Percentiles rank a stretch among this genome's conserved stretches.
Conservation (phyloP, 108 stramenopile species). For the Cyclotella kingstonii region DNA sequence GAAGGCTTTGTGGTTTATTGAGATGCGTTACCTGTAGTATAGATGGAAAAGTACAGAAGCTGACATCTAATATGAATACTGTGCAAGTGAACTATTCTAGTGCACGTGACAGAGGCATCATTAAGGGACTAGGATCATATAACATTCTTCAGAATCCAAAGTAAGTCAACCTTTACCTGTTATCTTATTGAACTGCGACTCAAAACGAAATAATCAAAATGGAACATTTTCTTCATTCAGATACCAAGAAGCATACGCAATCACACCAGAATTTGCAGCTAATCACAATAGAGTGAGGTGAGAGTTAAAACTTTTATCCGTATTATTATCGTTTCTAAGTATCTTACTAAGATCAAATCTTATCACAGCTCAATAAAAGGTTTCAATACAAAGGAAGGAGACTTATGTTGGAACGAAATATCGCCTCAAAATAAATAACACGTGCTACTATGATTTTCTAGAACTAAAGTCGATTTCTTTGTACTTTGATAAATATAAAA, state of each 20-base stretch:
- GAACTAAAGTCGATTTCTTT: background rate
- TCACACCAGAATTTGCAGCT: slow-evolving; percentile 49
- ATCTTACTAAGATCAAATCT: background rate
- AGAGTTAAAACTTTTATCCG: too few relatives aligned
- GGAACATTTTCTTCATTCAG: background rate
- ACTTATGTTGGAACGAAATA: background rate
- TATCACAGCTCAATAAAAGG: slow-evolving; percentile 31
- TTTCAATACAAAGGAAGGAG: slow-evolving; percentile 45
- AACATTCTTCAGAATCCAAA: slow-evolving; percentile 61
- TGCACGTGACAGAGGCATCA: slow-evolving; percentile 47
- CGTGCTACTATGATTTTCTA: background rate
- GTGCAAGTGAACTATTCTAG: slow-evolving; percentile 48
- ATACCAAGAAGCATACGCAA: slow-evolving; percentile 51
- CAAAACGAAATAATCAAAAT: too few relatives aligned
- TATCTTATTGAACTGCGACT: too few relatives aligned
- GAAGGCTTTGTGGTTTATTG: slow-evolving; percentile 24
- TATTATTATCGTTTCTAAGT: too few relatives aligned
- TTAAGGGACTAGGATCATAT: slow-evolving; percentile 51
- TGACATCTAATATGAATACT: slow-evolving; percentile 47
- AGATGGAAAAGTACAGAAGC: slow-evolving; percentile 32
- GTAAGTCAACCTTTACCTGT: slow-evolving; percentile 4
- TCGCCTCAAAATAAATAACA: too few relatives aligned
- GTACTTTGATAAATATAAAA: too few relatives aligned
- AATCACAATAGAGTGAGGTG: slow-evolving; percentile 41
- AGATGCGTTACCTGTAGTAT: slow-evolving; percentile 44